Evolutionary conservation across 371 early-diverging fungal species (phyloP).

Genomic region (Mucor plumbeus): DNA sequence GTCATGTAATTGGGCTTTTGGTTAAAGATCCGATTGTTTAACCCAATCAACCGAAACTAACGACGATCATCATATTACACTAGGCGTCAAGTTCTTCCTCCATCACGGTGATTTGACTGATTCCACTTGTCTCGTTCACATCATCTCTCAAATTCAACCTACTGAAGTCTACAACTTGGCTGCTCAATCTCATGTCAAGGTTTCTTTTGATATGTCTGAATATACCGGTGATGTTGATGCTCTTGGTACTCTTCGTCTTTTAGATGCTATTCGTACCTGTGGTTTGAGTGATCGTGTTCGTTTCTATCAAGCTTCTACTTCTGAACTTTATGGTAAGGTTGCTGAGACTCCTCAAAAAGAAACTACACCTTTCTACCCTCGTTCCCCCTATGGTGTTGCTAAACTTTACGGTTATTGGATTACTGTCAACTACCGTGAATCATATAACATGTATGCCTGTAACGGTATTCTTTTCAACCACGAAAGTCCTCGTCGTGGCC

Average conservation of each 20-base stretch:
- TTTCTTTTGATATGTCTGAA: conserved; percentile 89
- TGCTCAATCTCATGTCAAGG: conserved; percentile 85
- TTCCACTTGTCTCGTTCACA: conserved; percentile 80
- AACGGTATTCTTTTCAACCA: conserved; percentile 90
- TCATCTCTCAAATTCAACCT: conserved; percentile 78
- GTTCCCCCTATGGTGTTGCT: conserved; percentile 87
- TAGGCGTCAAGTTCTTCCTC: conserved; percentile 77
- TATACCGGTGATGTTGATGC: conserved; percentile 90
- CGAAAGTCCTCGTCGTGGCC: conserved; percentile 85
- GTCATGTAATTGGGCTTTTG: not conserved
- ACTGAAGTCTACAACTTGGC: conserved; percentile 85
- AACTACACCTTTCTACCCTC: conserved; percentile 87
- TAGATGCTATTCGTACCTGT: conserved; percentile 84
- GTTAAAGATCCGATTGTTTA: conserved; percentile 7
- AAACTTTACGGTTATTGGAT: conserved; percentile 89
- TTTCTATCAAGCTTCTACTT: conserved; percentile 88
- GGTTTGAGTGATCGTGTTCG: conserved; percentile 72
- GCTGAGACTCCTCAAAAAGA: conserved; percentile 84
- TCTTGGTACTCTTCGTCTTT: conserved; percentile 79
- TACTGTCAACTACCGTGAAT: conserved; percentile 85
- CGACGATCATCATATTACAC: not conserved
- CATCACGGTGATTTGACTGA: conserved; percentile 90
- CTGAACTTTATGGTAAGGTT: conserved; percentile 85
- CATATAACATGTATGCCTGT: conserved; percentile 83
- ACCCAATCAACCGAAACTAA: not conserved